A percentile compares a stretch with the other conserved stretches of the same genome.
phyloP scores from a whole-genome alignment of 345 rosid genomes.

The Anacardium occidentale region DNA sequence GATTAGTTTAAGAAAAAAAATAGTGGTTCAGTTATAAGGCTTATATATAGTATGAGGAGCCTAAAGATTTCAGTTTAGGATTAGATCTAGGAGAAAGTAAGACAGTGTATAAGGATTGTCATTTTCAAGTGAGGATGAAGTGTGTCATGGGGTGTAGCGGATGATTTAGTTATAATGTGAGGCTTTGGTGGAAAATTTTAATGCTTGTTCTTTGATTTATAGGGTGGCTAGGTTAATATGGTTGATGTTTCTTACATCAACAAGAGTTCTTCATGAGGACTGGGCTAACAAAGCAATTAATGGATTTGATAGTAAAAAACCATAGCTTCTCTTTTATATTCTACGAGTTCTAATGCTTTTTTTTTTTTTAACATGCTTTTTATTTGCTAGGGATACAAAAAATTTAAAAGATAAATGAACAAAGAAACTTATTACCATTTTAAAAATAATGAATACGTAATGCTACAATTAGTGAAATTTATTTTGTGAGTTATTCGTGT shows the following conservation, averaged over 20 bases:
- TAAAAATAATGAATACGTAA: neutral
- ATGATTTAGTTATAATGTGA: too few relatives aligned
- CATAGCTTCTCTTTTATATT: neutral
- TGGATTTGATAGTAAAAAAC: constrained; percentile 50
- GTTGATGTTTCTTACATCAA: constrained; percentile 48
- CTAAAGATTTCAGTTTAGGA: constrained; percentile 49
- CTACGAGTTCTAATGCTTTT: neutral
- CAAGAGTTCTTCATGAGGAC: constrained; percentile 46
- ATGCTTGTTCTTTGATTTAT: too few relatives aligned
- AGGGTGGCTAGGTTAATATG: constrained; percentile 37
- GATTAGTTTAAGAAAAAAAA: too few relatives aligned
- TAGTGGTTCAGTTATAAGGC: too few relatives aligned
- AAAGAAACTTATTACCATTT: neutral
- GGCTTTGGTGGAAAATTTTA: too few relatives aligned
- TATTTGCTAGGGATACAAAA: neutral
- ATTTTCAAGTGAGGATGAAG: constrained; percentile 57
- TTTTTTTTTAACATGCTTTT: neutral
- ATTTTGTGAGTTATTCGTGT: too few relatives aligned
- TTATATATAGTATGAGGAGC: too few relatives aligned
- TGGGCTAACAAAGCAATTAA: constrained; percentile 62
- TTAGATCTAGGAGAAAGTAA: constrained; percentile 10
- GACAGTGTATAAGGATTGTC: constrained; percentile 45
- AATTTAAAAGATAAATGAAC: neutral
- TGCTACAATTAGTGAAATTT: too few relatives aligned
- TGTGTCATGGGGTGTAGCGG: constrained; percentile 23